These are phyloP conservation scores for Saccharomyces uvarum DNA, from an alignment of 1,139 yeast genomes.

Conservation along the genomic window DNA sequence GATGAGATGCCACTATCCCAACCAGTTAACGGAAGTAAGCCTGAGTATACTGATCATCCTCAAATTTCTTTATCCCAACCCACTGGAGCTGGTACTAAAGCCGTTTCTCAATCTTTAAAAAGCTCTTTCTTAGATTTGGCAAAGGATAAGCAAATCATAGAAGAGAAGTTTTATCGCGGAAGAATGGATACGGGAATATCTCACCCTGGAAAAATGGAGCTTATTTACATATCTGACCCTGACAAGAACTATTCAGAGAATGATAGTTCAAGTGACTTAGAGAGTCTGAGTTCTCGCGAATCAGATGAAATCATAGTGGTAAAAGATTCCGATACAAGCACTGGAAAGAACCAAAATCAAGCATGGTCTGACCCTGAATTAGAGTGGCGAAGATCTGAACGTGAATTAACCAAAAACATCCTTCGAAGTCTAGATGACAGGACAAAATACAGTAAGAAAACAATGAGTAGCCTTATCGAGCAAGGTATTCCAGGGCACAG, in stretches of 20 bases:
- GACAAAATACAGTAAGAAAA: conserved; percentile 6
- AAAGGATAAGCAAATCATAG: not conserved
- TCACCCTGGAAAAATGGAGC: conserved; percentile 10
- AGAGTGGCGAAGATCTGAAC: conserved; percentile 14
- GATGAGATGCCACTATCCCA: not conserved
- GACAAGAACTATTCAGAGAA: conserved; percentile 3
- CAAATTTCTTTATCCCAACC: not conserved
- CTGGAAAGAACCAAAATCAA: not conserved
- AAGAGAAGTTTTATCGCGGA: not conserved
- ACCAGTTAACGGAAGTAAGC: not conserved
- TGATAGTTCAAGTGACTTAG: not conserved
- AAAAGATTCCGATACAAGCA: not conserved
- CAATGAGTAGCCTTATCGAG: conserved; percentile 13
- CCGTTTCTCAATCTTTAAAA: not conserved
- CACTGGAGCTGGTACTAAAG: too few species aligned
- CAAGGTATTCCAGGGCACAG: conserved; percentile 18
- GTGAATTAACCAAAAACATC: conserved; percentile 12
- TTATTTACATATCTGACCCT: conserved; percentile 9
- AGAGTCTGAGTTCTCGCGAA: not conserved
- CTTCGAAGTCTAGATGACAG: conserved; percentile 7
- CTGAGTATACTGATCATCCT: not conserved
- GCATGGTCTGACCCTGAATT: conserved; percentile 10
- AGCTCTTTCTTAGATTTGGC: not conserved
- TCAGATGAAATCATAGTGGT: not conserved
- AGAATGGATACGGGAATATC: not conserved